Conservation (phyloP, 2,329 filamentous ascomycete genomes). For the Xylaria sp. region DNA sequence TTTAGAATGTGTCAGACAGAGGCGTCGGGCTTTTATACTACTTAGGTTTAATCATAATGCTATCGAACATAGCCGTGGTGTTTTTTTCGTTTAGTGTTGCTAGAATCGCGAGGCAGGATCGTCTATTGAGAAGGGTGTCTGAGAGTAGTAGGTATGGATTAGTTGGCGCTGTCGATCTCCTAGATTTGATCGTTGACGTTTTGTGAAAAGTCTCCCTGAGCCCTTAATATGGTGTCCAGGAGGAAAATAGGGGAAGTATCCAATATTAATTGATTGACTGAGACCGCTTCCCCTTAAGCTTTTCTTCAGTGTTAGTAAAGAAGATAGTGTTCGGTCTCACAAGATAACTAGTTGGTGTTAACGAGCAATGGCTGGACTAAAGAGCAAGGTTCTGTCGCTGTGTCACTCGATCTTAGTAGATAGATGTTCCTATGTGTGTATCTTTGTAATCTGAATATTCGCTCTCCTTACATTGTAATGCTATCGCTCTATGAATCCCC, state of each 20-base stretch:
- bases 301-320: neutral
- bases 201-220: too few relatives aligned
- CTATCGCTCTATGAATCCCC: neutral
- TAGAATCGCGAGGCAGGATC: neutral
- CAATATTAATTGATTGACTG: too few relatives aligned
- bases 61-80: neutral
- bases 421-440: neutral
- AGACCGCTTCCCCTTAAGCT: neutral
- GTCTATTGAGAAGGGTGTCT: neutral
- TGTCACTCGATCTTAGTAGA: neutral
- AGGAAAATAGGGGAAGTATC: neutral
- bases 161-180: neutral
- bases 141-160: neutral
- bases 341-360: too few relatives aligned
- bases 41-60: neutral
- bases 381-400: too few relatives aligned
- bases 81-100: neutral
- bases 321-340: neutral
- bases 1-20: neutral
- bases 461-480: neutral
- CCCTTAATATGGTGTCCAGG: neutral
- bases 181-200: neutral
- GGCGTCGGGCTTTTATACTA: neutral
- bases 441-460: neutral
- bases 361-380: neutral